Base-by-base conservation (phyloP, 2,329 filamentous ascomycete genomes). In the Fusarium brachygibbosum region DNA sequence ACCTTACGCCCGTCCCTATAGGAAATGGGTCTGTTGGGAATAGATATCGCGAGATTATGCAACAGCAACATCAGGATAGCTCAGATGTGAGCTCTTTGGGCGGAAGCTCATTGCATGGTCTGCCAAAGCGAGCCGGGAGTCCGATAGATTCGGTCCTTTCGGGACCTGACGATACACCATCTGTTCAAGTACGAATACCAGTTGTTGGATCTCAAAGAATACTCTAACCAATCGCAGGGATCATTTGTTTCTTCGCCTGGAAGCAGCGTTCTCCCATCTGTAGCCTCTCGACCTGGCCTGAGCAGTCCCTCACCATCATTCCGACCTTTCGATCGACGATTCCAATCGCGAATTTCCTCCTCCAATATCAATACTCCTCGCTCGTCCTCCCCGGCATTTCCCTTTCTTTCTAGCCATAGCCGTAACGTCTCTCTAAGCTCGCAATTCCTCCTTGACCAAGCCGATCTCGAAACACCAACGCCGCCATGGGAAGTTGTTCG, bases 401-500 rank as follows among this genome's bases (percentile, higher is more conserved):
- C 91, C 9, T 92, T 97, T 71, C 83, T 94, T 14, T 85, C 86
- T n/a, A 79, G 86, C 4, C 93, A 96, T 76, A 97, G 93, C 55
- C 90, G 94, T 56, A 92, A 93, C 73, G 91, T 89, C 2, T 98
- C 95, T 2, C 75, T 94, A 21, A 90, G 87, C 44, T 97, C 93
- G 72, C 89, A 93, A 70, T 79, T 92, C 13, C 76, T 90, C 5
- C 77, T 86, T 16, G 89, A 90, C 60, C 79, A 86, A 42, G 83
- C 89, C 52, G 91, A 92, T 48, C 84, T 86, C 23, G 92, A 95
- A 69, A 88, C 90, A 2, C 86, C 89, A 5, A 90, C 93, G 56
- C 89, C 93, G 7, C 96, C 96, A 3, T 99, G 96, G 97, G 96
- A 99, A 76, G 94, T 98, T 55, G 92, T 99, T 62, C 88, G 94